These are phyloP conservation scores for Globisporangium cystogenes DNA, from an alignment of 352 stramenopile genomes.

Conservation along the genomic window DNA sequence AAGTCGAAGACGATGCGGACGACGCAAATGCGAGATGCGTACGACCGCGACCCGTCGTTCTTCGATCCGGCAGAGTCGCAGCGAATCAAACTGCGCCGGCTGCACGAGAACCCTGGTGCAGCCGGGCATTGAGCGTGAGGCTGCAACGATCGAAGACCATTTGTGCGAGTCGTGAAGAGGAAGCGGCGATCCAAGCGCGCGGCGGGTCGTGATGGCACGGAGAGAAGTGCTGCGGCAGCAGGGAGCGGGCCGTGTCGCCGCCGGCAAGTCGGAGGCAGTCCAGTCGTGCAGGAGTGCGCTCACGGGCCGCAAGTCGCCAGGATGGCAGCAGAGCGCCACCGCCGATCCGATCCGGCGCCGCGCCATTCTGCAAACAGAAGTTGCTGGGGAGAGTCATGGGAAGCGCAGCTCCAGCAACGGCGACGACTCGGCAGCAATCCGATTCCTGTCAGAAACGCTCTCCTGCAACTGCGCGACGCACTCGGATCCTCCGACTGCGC, in stretches of 20 bases:
- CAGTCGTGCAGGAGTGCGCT: not conserved
- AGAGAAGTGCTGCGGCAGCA: not conserved
- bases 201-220: not conserved
- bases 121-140: slow-evolving; percentile 28
- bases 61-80: slow-evolving; percentile 15
- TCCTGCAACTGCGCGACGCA: too few species aligned
- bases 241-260: not conserved
- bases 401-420: not conserved
- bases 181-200: not conserved
- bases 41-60: slow-evolving; percentile 8
- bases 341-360: not conserved
- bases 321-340: not conserved
- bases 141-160: too few species aligned
- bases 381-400: not conserved
- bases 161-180: not conserved
- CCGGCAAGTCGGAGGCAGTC: not conserved
- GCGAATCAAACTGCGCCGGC: slow-evolving; percentile 38
- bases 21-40: slow-evolving; percentile 27
- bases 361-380: not conserved
- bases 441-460: too few species aligned
- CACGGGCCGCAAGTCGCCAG: too few species aligned
- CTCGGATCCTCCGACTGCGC: too few species aligned
- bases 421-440: too few species aligned
- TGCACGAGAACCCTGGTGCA: slow-evolving; percentile 30
- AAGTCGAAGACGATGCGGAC: slow-evolving; percentile 47